Evolutionary conservation across 495 filamentous ascomycete species (phyloP).

Genomic region (Entonaema liquescens): DNA sequence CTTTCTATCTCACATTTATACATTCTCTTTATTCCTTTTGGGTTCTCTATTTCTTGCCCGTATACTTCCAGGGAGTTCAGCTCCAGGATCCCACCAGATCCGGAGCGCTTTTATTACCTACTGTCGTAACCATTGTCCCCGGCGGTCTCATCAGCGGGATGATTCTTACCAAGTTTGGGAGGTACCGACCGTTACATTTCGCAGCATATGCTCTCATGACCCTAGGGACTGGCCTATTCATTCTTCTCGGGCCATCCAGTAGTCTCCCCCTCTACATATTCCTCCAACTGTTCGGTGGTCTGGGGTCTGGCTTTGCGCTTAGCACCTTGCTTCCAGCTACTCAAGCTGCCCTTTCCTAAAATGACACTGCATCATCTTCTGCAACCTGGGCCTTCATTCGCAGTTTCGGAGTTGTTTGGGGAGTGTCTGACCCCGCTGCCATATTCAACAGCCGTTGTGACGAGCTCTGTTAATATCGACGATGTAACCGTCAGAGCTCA

Average conservation of each 20-base stretch:
- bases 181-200: neutral
- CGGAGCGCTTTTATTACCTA: neutral
- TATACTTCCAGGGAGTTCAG: constrained; percentile 58
- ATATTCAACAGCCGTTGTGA: neutral
- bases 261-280: neutral
- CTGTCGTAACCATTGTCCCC: neutral
- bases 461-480: neutral
- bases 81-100: constrained; percentile 18
- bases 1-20: constrained; percentile 21
- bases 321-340: neutral
- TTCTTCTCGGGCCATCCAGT: neutral
- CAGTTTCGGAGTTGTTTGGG: neutral
- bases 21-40: constrained; percentile 41
- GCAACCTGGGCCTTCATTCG: neutral
- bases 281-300: neutral
- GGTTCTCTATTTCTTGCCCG: constrained; percentile 54
- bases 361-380: neutral
- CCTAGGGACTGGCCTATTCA: neutral
- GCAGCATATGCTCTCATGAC: neutral
- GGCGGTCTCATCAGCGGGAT: neutral
- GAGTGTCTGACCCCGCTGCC: neutral
- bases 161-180: neutral
- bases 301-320: neutral
- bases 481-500: neutral
- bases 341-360: neutral